Evolutionary conservation across 345 rosid genomes (phyloP), one percentile per base, ranked within the genome.

Genomic region (Rhizophora mangle): DNA sequence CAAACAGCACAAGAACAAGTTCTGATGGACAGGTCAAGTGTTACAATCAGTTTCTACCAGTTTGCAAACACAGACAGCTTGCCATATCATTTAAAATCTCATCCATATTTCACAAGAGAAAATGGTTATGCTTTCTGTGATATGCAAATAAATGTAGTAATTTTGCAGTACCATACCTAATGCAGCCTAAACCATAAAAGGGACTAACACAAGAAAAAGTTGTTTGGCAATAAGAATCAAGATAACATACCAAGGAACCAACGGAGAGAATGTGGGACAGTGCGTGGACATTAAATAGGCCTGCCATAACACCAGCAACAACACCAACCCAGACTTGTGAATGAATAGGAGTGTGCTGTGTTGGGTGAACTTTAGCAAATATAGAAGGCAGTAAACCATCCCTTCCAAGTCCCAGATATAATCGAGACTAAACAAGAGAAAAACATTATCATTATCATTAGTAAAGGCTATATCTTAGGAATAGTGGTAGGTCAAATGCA

Each of bases 301-400:
- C 98, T 24, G 87, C 89, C 83, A 95, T 63, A 76, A 88, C 30
- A 66, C 79, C 81, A 79, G 98, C 98, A 63, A 92, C 85, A 67
- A 86, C 73, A 73, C 99, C 98, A 62, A 91, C 97, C 97, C 97
- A 92, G 76, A 92, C 76, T 83, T 95, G 99, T 69, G 99, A 92
- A 75, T 92, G 85, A 77, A 88, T 51, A 68, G 99, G 99, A 69
- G 98, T 92, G 64, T 78, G 97, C 68, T 85, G 83, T 62, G 82
- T 83, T 27, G 85, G 88, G 80, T 90, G 97, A 79, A 95, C 88
- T 83, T 78, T 87, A 82, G 97, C 89, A 82, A 90, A 95, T 63
- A 95, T 69, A 39, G 88, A 74, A 79, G 98, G 99, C 80, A 95
- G 83, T 67, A 95, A 84, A 64, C 99, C 99, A 74, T 92, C 97